Conservation (phyloP, 352 stramenopile species). For the Phytophthora chlamydospora region DNA sequence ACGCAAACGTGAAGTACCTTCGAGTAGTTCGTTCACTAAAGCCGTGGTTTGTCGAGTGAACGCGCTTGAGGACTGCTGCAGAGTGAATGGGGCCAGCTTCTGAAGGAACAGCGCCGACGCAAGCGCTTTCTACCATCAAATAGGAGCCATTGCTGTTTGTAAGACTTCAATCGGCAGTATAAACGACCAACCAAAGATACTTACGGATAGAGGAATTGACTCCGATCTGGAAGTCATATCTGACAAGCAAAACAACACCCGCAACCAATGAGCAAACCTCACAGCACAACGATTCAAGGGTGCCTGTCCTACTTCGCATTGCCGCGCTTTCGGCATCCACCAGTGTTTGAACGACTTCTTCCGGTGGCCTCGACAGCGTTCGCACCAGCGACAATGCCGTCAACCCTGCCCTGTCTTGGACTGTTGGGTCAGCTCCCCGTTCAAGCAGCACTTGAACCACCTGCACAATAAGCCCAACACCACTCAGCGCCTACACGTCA, state of each 20-base stretch:
- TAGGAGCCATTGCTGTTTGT: slow-evolving; percentile 2
- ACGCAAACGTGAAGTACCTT: slow-evolving; percentile 29
- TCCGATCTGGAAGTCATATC: slow-evolving; percentile 24
- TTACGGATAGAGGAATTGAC: slow-evolving; percentile 30
- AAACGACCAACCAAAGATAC: slow-evolving; percentile 2
- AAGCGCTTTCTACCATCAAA: slow-evolving; percentile 47
- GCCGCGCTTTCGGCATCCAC: slow-evolving; percentile 48
- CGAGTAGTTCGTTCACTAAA: slow-evolving; percentile 42
- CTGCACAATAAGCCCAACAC: slow-evolving; percentile 18
- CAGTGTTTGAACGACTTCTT: slow-evolving; percentile 71
- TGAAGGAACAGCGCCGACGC: slow-evolving; percentile 52
- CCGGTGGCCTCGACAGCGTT: slow-evolving; percentile 63
- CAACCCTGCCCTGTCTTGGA: slow-evolving; percentile 63
- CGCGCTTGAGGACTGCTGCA: slow-evolving; percentile 21
- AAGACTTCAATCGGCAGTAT: background rate
- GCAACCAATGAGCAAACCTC: background rate
- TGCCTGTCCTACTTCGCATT: slow-evolving; percentile 26
- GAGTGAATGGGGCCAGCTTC: slow-evolving; percentile 33
- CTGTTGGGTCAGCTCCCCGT: slow-evolving; percentile 50
- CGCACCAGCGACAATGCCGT: slow-evolving; percentile 72
- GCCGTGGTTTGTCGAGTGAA: slow-evolving; percentile 40
- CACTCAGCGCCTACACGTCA: background rate
- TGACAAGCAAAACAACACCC: slow-evolving; percentile 8
- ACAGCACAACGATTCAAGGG: background rate
- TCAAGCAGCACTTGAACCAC: slow-evolving; percentile 63